phyloP scores from a whole-genome alignment of 2,329 filamentous ascomycete species.

The Neopestalotiopsis sp. region DNA sequence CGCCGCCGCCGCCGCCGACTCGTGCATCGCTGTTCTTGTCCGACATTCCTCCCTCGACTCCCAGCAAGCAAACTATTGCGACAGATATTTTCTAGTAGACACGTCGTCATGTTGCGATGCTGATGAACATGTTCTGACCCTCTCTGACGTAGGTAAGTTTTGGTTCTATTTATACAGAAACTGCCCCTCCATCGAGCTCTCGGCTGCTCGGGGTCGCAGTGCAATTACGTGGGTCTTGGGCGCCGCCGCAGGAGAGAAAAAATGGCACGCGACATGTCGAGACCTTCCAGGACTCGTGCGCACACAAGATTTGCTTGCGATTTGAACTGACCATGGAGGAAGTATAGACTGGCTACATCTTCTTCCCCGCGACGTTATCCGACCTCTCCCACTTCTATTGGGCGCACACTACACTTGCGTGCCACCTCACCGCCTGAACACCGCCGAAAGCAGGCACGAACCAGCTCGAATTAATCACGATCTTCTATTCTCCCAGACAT shows the following conservation, averaged over 20 bases:
- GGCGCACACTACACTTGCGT: neutral
- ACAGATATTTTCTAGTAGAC: neutral
- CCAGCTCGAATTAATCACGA: neutral
- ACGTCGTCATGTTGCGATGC: neutral
- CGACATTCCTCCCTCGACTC: neutral
- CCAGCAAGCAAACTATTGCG: neutral
- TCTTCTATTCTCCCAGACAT: constrained; percentile 6
- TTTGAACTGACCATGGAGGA: neutral
- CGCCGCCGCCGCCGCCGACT: neutral
- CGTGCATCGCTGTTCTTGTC: neutral
- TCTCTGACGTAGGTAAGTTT: neutral
- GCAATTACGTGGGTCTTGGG: neutral
- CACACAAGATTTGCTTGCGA: neutral
- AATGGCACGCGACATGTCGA: neutral
- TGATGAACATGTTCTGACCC: neutral
- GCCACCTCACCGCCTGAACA: constrained; percentile 2
- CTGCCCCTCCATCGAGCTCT: neutral
- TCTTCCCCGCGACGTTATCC: neutral
- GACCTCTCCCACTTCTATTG: neutral
- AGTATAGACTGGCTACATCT: neutral
- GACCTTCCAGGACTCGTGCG: neutral
- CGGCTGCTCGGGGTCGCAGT: neutral
- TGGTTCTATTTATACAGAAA: neutral
- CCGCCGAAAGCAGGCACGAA: neutral
- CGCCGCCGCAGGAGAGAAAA: neutral